Conservation (phyloP, 805 yeast species). For the Kluyveromyces nonfermentans region DNA sequence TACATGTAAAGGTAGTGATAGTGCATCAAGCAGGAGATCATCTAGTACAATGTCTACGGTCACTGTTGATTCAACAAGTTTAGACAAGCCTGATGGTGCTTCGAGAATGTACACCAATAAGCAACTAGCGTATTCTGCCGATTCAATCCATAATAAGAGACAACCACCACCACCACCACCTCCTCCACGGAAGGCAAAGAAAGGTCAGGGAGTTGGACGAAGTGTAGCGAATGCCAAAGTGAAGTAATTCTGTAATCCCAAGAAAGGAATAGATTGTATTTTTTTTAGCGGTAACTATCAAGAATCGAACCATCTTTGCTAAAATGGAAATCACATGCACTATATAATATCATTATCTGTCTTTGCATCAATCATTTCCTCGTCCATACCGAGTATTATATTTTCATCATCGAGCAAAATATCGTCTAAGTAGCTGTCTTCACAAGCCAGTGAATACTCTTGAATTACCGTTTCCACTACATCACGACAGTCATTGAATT, state of each 20-base stretch:
- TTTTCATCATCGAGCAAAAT: conserved; percentile 30
- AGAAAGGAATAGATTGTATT: background rate
- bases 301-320: background rate
- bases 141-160: conserved; percentile 29
- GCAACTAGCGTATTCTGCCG: conserved; percentile 23
- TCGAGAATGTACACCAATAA: conserved; percentile 8
- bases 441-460: conserved; percentile 66
- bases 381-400: conserved; percentile 20
- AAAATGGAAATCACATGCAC: background rate
- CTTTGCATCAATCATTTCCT: conserved; percentile 20
- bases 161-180: conserved; percentile 29
- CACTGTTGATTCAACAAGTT: background rate
- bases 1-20: background rate
- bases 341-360: conserved; percentile 20
- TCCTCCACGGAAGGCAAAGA: conserved; percentile 25
- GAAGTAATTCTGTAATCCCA: background rate
- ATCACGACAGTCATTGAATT: conserved; percentile 70
- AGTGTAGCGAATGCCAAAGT: conserved; percentile 6
- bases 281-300: background rate
- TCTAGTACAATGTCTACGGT: conserved; percentile 13
- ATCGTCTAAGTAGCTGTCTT: conserved; percentile 37
- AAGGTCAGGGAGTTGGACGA: conserved; percentile 6
- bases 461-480: conserved; percentile 68
- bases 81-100: conserved; percentile 1
- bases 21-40: conserved; percentile 16